Evolutionary conservation across 768 basidiomycete species (phyloP), one percentile per base, ranked within the genome.

Genomic region (Boletus sp.): DNA sequence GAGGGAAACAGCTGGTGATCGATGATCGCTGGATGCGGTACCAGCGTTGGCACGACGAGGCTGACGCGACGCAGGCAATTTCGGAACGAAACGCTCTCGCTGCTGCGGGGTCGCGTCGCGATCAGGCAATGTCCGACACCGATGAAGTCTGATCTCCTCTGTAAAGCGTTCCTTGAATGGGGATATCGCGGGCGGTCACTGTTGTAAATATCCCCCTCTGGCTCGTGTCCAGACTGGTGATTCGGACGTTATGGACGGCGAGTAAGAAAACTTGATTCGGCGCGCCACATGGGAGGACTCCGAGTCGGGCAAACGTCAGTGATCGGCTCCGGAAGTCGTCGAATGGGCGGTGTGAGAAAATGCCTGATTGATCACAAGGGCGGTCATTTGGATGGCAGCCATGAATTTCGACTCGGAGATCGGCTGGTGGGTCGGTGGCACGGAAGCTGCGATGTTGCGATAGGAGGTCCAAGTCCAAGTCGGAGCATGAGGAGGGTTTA

Each of bases 261-360:
- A 17, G 29, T 18, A 46, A 12, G 28, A 10, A 46, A 29, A 9
- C 12, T 17, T 29, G 44, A 46, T 24, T 18, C 14, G 44, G 15
- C 7, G 14, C 44, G 45, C 17, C 29, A 46, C 17, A 18, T 3
- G 15, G 45, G 37, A 54, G 36, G 14, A 20, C 7, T 10, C 14
- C 17, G 42, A 40, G n/a, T 44, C 14, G 42, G 14, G 17, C 6
- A 12, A 37, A 29, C 2, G 28, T 1, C 3, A 18, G 15, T n/a
- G 8, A 39, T 20, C n/a, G 36, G 50, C 11, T 24, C 54, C 54
- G 15, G 36, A 40, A 24, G 15, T 50, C 29, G 33, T 24, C n/a
- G 52, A 39, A 52, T 52, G 40, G 53, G 18, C 41, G 33, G 41
- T n/a, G 41, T 56, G 41, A 55, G 35, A n/a, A 5, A 56, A 4